Conservation (phyloP, 768 basidiomycete species). For the Holtermanniella nyarrowii region DNA sequence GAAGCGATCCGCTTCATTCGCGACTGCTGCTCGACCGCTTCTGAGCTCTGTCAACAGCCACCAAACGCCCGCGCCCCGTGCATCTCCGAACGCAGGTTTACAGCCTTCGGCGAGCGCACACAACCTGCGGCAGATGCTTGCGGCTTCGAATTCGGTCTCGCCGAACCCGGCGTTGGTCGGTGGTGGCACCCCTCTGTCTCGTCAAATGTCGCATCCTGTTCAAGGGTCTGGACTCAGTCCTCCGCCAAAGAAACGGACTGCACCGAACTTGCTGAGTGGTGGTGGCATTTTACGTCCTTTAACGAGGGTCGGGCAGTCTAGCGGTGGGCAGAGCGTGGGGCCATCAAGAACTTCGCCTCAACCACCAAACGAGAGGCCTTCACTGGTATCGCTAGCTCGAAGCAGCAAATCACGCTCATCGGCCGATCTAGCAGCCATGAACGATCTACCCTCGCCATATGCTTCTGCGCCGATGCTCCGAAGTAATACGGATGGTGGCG, state of each 20-base stretch:
- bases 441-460: slow-evolving; percentile 2
- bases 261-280: slow-evolving; percentile 17
- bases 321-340: neutral
- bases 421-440: neutral
- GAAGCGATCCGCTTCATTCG: neutral
- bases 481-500: slow-evolving; percentile 27
- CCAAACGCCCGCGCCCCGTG: slow-evolving; percentile 11
- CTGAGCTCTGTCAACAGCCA: slow-evolving; percentile 12
- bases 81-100: neutral
- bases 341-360: slow-evolving; percentile 14
- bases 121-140: neutral
- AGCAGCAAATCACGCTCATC: neutral
- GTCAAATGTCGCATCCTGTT: slow-evolving; percentile 2
- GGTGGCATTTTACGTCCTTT: slow-evolving; percentile 28
- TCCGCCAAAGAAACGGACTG: slow-evolving; percentile 2
- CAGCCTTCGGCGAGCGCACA: neutral
- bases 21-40: neutral
- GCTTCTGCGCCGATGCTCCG: slow-evolving; percentile 25
- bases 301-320: slow-evolving; percentile 15
- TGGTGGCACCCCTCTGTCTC: slow-evolving; percentile 1
- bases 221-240: slow-evolving; percentile 2
- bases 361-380: slow-evolving; percentile 1
- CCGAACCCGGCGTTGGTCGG: slow-evolving; percentile 6
- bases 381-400: neutral
- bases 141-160: slow-evolving; percentile 2